Base-by-base conservation (phyloP, 495 filamentous ascomycete genomes). In the Daldinia bambusicola region DNA sequence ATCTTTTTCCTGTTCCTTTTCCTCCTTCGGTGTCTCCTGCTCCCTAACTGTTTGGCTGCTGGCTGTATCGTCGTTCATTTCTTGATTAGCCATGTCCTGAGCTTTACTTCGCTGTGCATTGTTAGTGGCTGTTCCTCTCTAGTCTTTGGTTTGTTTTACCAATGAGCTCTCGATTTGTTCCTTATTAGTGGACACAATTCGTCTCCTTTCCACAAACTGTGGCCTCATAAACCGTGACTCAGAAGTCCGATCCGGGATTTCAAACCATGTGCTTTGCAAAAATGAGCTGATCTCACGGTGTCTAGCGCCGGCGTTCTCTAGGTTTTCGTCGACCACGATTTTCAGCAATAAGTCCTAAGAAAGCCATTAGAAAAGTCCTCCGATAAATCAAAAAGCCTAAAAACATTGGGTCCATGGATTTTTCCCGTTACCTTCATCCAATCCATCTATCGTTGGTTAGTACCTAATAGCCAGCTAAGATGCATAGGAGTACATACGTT, bases 381-480 rank as follows among this genome's bases (percentile, higher is more conserved):
- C 22, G 13, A 60, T 60, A 18, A 38, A 31, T 12, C 30, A 6
- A 10, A 36, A 34, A 48, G 8, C 26, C 8, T 22, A 22, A 4
- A 2, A 48, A 48, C 3, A 20, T 45, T 9, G 6, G 6, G 2
- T 55, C 4, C 30, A 16, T 43, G 14, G 8, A 59, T 20, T 40
- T 31, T 52, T 38, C 52, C 55, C 36, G 12, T 50, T 52, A 67
- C 65, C 51, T 68, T 68, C 65, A 68, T 68, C 65, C 65, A 68
- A 13, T 40, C 51, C 0, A 68, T 51, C 58, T 68, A 26, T 50
- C 10, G 20, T 41, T 26, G 0, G 31, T 68, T 62, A 68, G 58
- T 16, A 3, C 26, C 26, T 26, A 20, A 55, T 55, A 12, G 12
- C 1, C 16, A 20, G 7, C 20, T 18, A 22, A 7, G 30, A 63